Percentiles rank a stretch among this genome's conserved stretches.
phyloP scores from a whole-genome alignment of 2,329 filamentous ascomycete genomes.

The Aspergillus luchuensis region DNA sequence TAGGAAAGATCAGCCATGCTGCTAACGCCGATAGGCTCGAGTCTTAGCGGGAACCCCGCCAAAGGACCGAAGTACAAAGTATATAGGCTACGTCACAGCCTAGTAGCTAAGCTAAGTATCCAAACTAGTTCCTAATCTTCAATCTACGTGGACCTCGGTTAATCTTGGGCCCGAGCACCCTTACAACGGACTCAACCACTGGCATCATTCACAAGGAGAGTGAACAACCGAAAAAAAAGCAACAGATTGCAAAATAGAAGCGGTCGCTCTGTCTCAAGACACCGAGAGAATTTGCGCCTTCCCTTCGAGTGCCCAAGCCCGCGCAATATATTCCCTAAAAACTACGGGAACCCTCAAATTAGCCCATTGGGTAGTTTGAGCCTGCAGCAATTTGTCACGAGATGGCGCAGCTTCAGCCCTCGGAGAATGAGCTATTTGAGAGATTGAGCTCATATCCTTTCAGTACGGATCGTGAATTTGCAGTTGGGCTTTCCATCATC shows the following conservation, averaged over 20 bases:
- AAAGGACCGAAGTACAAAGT: background rate
- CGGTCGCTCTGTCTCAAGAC: background rate
- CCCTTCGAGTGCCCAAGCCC: background rate
- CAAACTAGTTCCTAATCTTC: too few species aligned
- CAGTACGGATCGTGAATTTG: slow-evolving; percentile 47
- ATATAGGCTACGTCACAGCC: background rate
- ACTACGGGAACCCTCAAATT: background rate
- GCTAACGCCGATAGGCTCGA: background rate
- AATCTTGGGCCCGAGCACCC: background rate
- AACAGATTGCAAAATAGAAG: too few species aligned
- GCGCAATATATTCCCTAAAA: background rate
- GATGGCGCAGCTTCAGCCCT: slow-evolving; percentile 11
- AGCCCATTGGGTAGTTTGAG: background rate
- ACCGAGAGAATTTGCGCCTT: background rate
- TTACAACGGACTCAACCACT: background rate
- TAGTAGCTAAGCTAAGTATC: background rate
- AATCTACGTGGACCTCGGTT: background rate
- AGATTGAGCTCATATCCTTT: slow-evolving; percentile 45
- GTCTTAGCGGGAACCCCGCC: background rate
- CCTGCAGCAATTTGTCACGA: background rate
- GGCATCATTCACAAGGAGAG: background rate
- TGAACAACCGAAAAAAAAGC: background rate
- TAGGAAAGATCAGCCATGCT: too few species aligned
- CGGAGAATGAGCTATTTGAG: slow-evolving; percentile 30
- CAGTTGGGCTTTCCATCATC: slow-evolving; percentile 50